A percentile compares a stretch with the other conserved stretches of the same genome.
These are phyloP conservation scores for Soucietia sequanensis DNA, from an alignment of 805 yeast species.

Conservation along the genomic window DNA sequence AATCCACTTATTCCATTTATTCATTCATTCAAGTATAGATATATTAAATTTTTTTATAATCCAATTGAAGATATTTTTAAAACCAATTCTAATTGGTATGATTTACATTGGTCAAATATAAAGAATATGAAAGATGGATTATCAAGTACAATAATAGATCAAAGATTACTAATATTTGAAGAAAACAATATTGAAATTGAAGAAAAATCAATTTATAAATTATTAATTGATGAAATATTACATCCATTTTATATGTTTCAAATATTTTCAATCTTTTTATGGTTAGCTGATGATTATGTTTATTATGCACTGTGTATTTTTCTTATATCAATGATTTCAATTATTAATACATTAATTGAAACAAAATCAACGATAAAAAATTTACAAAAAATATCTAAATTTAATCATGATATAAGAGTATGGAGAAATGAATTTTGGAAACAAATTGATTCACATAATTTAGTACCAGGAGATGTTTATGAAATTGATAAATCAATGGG, in stretches of 20 bases:
- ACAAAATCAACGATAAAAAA: constrained; percentile 74
- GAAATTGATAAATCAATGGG: constrained; percentile 84
- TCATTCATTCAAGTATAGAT: constrained; percentile 76
- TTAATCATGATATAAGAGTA: constrained; percentile 80
- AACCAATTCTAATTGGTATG: constrained; percentile 86
- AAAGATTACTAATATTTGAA: constrained; percentile 74
- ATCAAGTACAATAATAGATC: constrained; percentile 63
- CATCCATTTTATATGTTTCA: constrained; percentile 97
- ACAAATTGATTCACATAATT: constrained; percentile 66
- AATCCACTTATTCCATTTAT: constrained; percentile 72
- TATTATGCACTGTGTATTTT: constrained; percentile 94
- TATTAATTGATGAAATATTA: constrained; percentile 80
- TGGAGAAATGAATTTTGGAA: constrained; percentile 94
- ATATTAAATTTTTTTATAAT: constrained; percentile 75
- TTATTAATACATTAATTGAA: constrained; percentile 79
- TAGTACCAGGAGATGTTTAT: constrained; percentile 95
- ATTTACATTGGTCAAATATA: constrained; percentile 67
- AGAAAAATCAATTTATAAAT: constrained; percentile 62
- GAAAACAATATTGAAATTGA: constrained; percentile 70
- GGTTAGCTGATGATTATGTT: constrained; percentile 91
- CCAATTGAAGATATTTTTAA: constrained; percentile 86
- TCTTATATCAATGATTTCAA: constrained; percentile 77
- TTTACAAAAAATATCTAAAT: constrained; percentile 68
- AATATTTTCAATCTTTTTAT: constrained; percentile 82
- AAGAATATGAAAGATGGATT: constrained; percentile 64